Conservation (phyloP, 169 alveolate species). For the Plasmodium gonderi region DNA sequence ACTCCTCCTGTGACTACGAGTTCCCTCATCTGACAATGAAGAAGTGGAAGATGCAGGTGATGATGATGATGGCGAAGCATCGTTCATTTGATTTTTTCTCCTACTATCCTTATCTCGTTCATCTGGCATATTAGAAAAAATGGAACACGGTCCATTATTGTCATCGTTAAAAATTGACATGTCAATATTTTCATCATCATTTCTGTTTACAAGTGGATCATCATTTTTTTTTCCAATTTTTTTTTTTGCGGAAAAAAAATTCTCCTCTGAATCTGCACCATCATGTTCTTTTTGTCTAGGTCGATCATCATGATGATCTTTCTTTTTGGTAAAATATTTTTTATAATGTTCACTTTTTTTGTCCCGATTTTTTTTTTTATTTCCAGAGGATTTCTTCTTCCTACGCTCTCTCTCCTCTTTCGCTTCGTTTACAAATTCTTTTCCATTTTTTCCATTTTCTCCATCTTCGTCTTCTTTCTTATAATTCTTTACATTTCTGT, state of each 20-base stretch:
- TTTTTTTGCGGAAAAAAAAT: conserved; percentile 41
- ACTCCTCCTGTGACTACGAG: too few relatives aligned
- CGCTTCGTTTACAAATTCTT: background rate
- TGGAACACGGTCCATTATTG: background rate
- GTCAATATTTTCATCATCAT: background rate
- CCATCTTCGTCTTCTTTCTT: background rate
- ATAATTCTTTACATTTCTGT: background rate
- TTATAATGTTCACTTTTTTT: conserved; percentile 3
- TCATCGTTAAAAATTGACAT: conserved; percentile 14
- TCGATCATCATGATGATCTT: background rate
- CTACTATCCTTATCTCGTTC: background rate
- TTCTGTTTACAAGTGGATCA: background rate
- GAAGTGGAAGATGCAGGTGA: background rate
- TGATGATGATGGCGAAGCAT: background rate
- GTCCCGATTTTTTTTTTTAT: background rate
- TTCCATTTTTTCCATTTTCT: background rate
- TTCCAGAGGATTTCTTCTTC: conserved; percentile 6
- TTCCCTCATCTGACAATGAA: background rate
- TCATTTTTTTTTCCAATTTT: conserved; percentile 16
- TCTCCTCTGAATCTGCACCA: conserved; percentile 10
- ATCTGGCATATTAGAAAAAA: background rate
- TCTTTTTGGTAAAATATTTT: background rate
- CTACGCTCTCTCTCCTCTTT: background rate
- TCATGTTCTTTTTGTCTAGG: background rate
- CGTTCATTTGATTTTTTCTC: background rate